A percentile compares a stretch with the other conserved stretches of the same genome.
Conservation (phyloP, 257 asterid genomes). For the Mitragyna speciosa region DNA sequence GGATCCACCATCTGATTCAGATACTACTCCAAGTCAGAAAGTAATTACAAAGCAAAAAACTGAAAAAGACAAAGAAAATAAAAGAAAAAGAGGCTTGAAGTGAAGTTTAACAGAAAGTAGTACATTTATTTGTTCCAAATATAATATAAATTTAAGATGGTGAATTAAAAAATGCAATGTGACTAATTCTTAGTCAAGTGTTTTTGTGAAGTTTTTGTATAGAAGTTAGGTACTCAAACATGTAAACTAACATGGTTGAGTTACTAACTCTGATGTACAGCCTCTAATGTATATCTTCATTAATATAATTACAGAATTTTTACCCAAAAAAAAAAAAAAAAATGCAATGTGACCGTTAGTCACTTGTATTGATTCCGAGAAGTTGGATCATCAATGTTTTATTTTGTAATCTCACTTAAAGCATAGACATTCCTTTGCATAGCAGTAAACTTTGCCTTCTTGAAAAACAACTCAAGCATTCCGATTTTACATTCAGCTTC, state of each 20-base stretch:
- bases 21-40: not conserved
- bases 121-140: not conserved
- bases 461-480: not conserved
- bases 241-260: no score
- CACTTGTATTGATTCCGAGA: not conserved
- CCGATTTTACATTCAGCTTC: not conserved
- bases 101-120: not conserved
- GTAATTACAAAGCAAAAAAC: not conserved
- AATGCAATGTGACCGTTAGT: no score
- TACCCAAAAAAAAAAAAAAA: no score
- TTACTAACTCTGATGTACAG: no score
- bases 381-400: not conserved
- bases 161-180: not conserved
- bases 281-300: no score
- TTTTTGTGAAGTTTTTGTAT: no score
- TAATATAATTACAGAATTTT: no score
- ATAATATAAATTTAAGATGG: not conserved
- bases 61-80: not conserved
- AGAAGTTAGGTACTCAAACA: no score
- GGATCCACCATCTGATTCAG: slow-evolving; percentile 28
- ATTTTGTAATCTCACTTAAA: not conserved
- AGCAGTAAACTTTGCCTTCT: no score
- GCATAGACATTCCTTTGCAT: not conserved
- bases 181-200: no score
- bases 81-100: not conserved